Evolutionary conservation across 75 land plant species (phyloP).

Genomic region (Pinus tabuliformis): DNA sequence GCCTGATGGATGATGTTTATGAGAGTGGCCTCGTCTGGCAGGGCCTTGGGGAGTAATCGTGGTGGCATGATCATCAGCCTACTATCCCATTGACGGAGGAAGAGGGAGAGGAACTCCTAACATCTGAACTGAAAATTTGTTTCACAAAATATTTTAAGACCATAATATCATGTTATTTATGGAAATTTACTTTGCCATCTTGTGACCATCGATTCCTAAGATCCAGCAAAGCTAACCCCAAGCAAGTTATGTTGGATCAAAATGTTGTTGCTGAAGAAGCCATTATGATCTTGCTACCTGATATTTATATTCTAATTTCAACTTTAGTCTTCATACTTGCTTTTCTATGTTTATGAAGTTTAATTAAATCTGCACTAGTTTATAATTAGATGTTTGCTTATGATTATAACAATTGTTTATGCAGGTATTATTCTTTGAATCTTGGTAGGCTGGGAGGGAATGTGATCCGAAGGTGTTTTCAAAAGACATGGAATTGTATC

Average conservation of each 20-base stretch:
- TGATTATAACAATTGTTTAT: not conserved
- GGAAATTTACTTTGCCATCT: not conserved
- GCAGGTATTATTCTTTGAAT: not conserved
- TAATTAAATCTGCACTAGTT: not conserved
- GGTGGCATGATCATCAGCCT: too few species aligned
- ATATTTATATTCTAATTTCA: not conserved
- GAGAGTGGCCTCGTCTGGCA: too few species aligned
- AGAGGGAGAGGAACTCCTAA: too few species aligned
- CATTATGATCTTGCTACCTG: not conserved
- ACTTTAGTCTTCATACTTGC: not conserved
- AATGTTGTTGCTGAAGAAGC: not conserved
- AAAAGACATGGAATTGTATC: not conserved
- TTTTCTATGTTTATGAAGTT: not conserved
- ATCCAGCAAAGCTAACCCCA: not conserved
- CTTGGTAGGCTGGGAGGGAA: not conserved
- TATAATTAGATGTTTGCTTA: not conserved
- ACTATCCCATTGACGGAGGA: too few species aligned
- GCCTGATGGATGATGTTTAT: too few species aligned
- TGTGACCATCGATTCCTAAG: not conserved
- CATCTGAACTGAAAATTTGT: too few species aligned
- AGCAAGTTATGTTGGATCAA: not conserved
- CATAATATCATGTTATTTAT: not conserved
- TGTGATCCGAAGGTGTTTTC: not conserved
- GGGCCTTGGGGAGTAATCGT: too few species aligned
- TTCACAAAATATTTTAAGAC: not conserved